These are phyloP conservation scores for Ophiocordyceps polyrhachis-furcata DNA, from an alignment of 2,329 filamentous ascomycete genomes.

Conservation along the genomic window DNA sequence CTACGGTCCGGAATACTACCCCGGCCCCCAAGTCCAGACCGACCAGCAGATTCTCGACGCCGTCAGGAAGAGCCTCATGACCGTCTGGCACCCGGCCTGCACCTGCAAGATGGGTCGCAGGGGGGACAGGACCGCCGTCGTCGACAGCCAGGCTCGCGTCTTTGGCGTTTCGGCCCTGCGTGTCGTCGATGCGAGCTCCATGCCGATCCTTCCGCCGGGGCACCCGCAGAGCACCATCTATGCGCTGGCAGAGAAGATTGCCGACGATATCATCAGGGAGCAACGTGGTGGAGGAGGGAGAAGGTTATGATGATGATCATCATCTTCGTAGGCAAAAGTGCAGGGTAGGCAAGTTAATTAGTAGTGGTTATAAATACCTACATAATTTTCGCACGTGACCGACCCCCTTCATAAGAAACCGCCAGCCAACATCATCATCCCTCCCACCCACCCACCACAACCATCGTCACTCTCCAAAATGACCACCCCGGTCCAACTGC, in stretches of 20 bases:
- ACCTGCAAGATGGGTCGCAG: slow-evolving; percentile 32
- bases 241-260: slow-evolving; percentile 1
- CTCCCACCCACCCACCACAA: too few species aligned
- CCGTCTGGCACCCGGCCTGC: slow-evolving; percentile 30
- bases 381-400: too few species aligned
- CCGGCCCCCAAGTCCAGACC: slow-evolving; percentile 1
- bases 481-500: not conserved
- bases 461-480: too few species aligned
- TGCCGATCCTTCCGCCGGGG: not conserved
- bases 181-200: not conserved
- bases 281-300: not conserved
- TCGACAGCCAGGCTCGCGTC: not conserved
- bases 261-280: not conserved
- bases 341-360: too few species aligned
- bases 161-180: not conserved
- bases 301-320: too few species aligned
- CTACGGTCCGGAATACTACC: not conserved
- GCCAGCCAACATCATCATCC: too few species aligned
- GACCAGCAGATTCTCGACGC: slow-evolving; percentile 7
- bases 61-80: slow-evolving; percentile 22
- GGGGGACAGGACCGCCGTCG: slow-evolving; percentile 15
- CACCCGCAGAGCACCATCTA: slow-evolving; percentile 1
- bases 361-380: too few species aligned
- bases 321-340: too few species aligned
- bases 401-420: too few species aligned